Base-by-base conservation (phyloP, 1,284 basidiomycete species). In the Athelia sp. region DNA sequence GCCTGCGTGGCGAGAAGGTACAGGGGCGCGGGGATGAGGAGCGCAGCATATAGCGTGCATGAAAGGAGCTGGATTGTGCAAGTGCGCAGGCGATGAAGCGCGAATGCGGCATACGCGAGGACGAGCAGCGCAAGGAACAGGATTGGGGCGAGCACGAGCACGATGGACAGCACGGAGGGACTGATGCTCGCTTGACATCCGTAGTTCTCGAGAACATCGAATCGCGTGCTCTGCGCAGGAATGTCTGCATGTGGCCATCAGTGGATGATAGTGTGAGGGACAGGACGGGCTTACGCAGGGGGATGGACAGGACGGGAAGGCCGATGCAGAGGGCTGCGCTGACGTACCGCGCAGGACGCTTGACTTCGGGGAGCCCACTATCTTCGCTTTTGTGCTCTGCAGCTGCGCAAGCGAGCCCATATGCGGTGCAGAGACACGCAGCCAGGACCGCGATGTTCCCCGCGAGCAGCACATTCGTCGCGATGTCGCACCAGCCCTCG, bases 401-500 rank as follows among this genome's bases (percentile, higher is more conserved):
- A 0, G 78, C 68, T 4, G 76, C 64, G 2, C 67, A 60, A 52
- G 78, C 77, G 19, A 83, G 58, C 17, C 70, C 68, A 40, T 64
- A 66, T 23, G 68, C 69, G 36, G 82, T 70, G 57, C 76, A 79
- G 1, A 80, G 61, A 14, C 70, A 68, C 0, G 72, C 56, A 0
- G 76, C 78, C 11, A 82, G 74, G 3, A 89, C 59, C 0, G 79
- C 87, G 1, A 79, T 63, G 1, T 59, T 49, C 1, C 58, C 46
- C 0, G 69, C 77, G 3, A 74, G 45, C 0, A 67, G 51, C 11
- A 81, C 53, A 43, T 74, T 73, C 1, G 72, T 58, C 1, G 67
- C 66, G 43, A 87, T 80, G 58, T 87, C 87, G 57, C 87, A 89
- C 81, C 82, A 89, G 1, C 81, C 69, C 0, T 56, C 62, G 29